These are phyloP conservation scores for Dioszegia aurantiaca DNA, from an alignment of 768 basidiomycete species.

Conservation along the genomic window DNA sequence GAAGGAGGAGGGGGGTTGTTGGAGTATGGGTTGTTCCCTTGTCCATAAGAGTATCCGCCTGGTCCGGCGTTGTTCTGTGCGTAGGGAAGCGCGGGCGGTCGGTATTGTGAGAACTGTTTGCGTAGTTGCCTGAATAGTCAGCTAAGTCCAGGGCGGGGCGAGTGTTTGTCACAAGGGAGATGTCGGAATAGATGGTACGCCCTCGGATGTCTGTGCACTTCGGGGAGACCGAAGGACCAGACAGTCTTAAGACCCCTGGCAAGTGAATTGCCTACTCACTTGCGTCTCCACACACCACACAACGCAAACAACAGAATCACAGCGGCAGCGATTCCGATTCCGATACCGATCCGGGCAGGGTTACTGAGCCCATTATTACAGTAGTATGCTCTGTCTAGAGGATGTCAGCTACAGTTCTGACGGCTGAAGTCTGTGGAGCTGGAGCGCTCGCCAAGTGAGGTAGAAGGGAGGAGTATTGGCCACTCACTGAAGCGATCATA, in stretches of 20 bases:
- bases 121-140: conserved; percentile 29
- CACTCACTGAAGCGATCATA: conserved; percentile 21
- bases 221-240: no score
- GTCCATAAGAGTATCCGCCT: conserved; percentile 15
- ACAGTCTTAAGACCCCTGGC: no score
- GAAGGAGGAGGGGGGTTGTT: conserved; percentile 38
- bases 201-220: no score
- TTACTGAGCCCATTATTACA: conserved; percentile 37
- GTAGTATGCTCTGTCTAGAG: conserved; percentile 26
- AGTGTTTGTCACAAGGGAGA: no score
- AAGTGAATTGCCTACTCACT: conserved; percentile 33
- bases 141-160: neutral
- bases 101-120: conserved; percentile 32
- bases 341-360: conserved; percentile 48
- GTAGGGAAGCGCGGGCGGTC: conserved; percentile 38
- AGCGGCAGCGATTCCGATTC: conserved; percentile 43
- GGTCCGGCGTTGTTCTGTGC: conserved; percentile 15
- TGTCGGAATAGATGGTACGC: no score
- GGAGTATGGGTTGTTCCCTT: conserved; percentile 33
- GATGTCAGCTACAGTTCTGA: neutral
- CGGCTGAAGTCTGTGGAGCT: neutral
- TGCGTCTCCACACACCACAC: conserved; percentile 34
- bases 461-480: no score
- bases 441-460: neutral
- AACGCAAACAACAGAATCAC: conserved; percentile 30